Percentiles rank a stretch among this genome's conserved stretches.
These are phyloP conservation scores for Suhomyces panamericanus DNA, from an alignment of 1,139 yeast genomes.

Conservation along the genomic window DNA sequence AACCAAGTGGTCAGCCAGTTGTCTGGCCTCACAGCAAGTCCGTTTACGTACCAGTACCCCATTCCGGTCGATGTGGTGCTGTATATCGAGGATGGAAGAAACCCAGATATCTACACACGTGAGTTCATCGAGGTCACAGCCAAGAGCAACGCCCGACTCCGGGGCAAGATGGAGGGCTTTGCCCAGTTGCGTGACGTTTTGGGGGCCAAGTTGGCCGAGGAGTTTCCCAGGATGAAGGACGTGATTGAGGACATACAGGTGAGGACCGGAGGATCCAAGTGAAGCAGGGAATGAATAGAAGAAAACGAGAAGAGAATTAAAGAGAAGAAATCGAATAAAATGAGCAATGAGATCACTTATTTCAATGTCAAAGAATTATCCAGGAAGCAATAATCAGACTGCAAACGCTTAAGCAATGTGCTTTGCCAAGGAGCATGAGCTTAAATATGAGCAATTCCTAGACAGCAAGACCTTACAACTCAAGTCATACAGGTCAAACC, in stretches of 20 bases:
- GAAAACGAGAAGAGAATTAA: not conserved
- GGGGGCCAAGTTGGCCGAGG: slow-evolving; percentile 66
- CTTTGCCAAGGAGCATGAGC: too few species aligned
- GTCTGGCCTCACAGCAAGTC: slow-evolving; percentile 35
- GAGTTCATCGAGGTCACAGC: slow-evolving; percentile 93
- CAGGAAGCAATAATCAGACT: not conserved
- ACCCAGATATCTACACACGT: slow-evolving; percentile 94
- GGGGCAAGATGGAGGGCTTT: slow-evolving; percentile 76
- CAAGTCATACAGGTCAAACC: too few species aligned
- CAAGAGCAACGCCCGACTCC: slow-evolving; percentile 80
- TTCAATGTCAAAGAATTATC: too few species aligned
- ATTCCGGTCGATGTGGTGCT: slow-evolving; percentile 78
- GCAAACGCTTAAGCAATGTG: too few species aligned
- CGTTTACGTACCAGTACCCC: slow-evolving; percentile 40
- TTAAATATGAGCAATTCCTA: too few species aligned
- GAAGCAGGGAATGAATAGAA: not conserved
- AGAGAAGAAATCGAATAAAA: not conserved
- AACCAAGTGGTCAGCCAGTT: slow-evolving; percentile 43
- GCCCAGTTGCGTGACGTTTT: slow-evolving; percentile 59
- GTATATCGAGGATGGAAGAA: slow-evolving; percentile 92
- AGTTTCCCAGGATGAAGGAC: slow-evolving; percentile 70
- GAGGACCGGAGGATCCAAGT: slow-evolving; percentile 28
- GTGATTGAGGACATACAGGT: slow-evolving; percentile 53
- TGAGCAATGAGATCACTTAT: too few species aligned
- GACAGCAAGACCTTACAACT: too few species aligned